Evolutionary conservation across 148 eudicot genomes (phyloP), one percentile per base, ranked within the genome.

Genomic region (Rhododendron mucronatum): DNA sequence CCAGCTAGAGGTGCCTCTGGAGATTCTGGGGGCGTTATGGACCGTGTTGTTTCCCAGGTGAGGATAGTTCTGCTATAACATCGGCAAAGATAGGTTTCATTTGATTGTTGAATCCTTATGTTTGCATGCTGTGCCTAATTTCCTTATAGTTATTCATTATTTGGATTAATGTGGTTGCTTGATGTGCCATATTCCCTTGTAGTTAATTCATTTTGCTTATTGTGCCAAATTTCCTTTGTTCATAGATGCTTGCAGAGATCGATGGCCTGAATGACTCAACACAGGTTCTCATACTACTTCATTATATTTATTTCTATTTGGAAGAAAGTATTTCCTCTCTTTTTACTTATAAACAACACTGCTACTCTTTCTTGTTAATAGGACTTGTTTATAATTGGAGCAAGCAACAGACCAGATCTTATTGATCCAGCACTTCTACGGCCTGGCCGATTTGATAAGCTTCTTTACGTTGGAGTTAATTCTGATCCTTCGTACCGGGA

Each of bases 1-100:
- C 99, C 99, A 48, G 99, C 99, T 78, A 90, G 99, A 30, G 99
- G 99, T 91, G 96, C 96, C 67, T 97, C 99, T 51, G 99, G 99
- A 88, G 99, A 97, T 93, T 97, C 99, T 82, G 98, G 98, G 35
- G 99, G 98, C 23, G 99, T 97, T 83, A 97, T 97, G 99, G 99
- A 97, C 87, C 93, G 99, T 78, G 98, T 97, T 15, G 99, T 97
- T 87, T 97, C 99, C 84, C 99, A 97, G 97, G 99, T 94, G 87
- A 92, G 83, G 41, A 85, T 41, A 74, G 28, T 45, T 59, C 33
- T 78, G 50, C 30, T 77, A 47, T 53, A 4, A 21, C 75, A 74
- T 73, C 50, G 37, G 50, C 50, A 9, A 65, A n/a, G 50, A 77
- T 33, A 12, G n/a, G 8, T 82, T 15, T 33, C 33, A 4, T 77